These are phyloP conservation scores for Euphorbia tirucalli DNA, from an alignment of 345 rosid genomes.

Conservation along the genomic window DNA sequence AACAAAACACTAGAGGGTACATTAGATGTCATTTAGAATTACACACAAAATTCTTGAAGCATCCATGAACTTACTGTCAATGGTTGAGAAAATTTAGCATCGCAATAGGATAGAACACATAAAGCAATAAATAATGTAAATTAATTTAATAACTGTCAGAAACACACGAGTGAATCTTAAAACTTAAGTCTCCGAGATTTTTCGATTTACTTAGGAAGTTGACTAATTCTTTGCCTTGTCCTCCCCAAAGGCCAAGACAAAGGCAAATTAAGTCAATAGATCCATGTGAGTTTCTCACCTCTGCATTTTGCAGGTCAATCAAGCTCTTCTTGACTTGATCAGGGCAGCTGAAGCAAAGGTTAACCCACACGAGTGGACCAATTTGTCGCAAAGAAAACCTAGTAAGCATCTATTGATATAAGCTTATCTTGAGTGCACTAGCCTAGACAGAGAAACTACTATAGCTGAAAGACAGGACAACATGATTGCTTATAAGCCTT, in stretches of 20 bases:
- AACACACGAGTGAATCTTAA: background rate
- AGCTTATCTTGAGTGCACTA: background rate
- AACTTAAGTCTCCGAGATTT: background rate
- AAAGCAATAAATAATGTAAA: too few relatives aligned
- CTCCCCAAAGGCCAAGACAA: background rate
- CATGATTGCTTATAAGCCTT: constrained; percentile 4
- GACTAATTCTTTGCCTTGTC: too few relatives aligned
- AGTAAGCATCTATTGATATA: constrained; percentile 38
- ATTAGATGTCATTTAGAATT: background rate
- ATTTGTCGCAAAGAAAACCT: constrained; percentile 41
- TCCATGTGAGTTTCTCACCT: background rate
- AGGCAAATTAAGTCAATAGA: constrained; percentile 4
- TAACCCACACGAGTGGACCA: constrained; percentile 69
- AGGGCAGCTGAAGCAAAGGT: constrained; percentile 55
- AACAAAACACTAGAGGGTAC: background rate
- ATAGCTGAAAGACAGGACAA: background rate
- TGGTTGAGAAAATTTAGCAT: background rate
- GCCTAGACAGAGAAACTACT: background rate
- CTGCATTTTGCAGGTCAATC: constrained; percentile 71
- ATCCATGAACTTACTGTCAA: background rate
- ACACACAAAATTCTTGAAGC: too few relatives aligned
- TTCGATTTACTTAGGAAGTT: background rate
- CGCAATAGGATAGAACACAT: background rate
- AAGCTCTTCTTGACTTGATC: constrained; percentile 69
- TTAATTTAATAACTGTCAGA: background rate